Evolutionary conservation across 2,329 filamentous ascomycete genomes (phyloP), one percentile per base, ranked within the genome.

Genomic region (Colletotrichum chlorophyti): DNA sequence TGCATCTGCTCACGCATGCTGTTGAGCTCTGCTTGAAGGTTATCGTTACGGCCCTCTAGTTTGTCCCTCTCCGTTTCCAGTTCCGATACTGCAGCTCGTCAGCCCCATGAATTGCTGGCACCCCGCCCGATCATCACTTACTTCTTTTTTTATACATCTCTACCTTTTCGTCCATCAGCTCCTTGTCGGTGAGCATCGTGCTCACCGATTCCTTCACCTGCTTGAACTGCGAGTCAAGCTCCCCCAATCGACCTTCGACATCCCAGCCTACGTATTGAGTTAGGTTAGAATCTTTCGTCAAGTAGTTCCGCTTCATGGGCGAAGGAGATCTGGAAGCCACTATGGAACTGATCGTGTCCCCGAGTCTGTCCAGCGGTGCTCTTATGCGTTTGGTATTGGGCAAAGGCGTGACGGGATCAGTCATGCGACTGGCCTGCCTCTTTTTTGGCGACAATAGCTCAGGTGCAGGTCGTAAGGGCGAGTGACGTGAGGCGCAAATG

Each of bases 251-350:
- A 61, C 85, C 85, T 66, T 93, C 88, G 64, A 93, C 86, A 71
- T 97, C 92, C 83, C 89, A 94, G 68, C 84, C 90, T 91, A 83
- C 63, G 74, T 79, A 84, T 29, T 71, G 74, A 66, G 78, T 81
- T 64, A 83, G 76, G 82, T 91, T 89, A 87, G 93, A 91, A 80
- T 88, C 77, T 77, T 87, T 90, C 64, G 83, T 88, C 68, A 94
- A 79, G 78, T 83, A 93, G 1, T 70, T 67, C 12, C 70, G 65
- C 64, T 83, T 82, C 31, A 64, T 74, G 59, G 78, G 79, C 68
- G 76, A 81, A 57, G 69, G 70, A 64, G 72, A 74, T 19, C 57
- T 46, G 12, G 68, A 68, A 53, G 66, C 72, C 63, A 73, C 77
- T 65, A 69, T 60, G 32, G 66, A 68, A 59, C 60, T 71, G 55